phyloP scores from a whole-genome alignment of 202 grass and related monocot species.

The Carex sylvatica region DNA sequence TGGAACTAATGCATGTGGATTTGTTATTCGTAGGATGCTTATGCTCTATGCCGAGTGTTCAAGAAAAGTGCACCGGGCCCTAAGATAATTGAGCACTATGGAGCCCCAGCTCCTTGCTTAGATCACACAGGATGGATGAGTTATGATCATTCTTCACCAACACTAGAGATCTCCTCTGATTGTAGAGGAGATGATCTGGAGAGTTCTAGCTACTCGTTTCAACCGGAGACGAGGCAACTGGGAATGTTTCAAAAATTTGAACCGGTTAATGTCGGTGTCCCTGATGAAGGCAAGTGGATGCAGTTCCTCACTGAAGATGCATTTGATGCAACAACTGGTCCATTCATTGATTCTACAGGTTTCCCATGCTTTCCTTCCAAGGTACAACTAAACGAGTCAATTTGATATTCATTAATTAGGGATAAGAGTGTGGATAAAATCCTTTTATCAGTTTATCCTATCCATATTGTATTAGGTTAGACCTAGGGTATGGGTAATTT shows the following conservation, averaged over 20 bases:
- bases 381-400: conserved; percentile 30
- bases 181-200: conserved; percentile 61
- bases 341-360: conserved; percentile 42
- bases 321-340: conserved; percentile 46
- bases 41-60: conserved; percentile 86
- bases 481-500: no score
- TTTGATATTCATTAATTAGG: not conserved
- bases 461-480: no score
- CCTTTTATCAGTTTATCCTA: no score
- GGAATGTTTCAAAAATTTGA: conserved; percentile 37
- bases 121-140: conserved; percentile 44
- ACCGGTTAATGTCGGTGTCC: not conserved
- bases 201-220: conserved; percentile 71
- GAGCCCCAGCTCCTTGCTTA: conserved; percentile 42
- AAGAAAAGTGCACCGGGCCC: conserved; percentile 90
- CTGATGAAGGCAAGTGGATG: conserved; percentile 69
- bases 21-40: conserved; percentile 57
- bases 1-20: not conserved
- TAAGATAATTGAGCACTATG: conserved; percentile 93
- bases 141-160: conserved; percentile 55
- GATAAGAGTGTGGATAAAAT: no score
- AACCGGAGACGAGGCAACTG: conserved; percentile 36
- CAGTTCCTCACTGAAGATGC: conserved; percentile 79
- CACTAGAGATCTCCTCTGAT: conserved; percentile 51
- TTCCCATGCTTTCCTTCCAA: conserved; percentile 78